phyloP scores from a whole-genome alignment of 169 alveolate genomes.

The Plasmodium fragile region DNA sequence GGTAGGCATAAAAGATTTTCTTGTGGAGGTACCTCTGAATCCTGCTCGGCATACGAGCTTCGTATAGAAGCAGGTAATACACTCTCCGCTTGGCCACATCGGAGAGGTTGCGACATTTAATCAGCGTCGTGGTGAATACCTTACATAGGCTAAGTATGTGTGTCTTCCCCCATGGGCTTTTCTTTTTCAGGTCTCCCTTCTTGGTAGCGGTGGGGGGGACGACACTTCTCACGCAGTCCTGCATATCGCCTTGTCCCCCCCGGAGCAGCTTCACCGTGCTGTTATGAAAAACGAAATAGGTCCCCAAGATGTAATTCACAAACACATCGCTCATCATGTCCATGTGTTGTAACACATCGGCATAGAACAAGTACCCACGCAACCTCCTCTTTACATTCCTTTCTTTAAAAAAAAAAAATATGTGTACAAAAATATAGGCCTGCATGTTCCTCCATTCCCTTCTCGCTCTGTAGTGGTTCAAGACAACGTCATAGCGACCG shows the following conservation, averaged over 20 bases:
- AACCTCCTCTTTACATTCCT: conserved; percentile 14
- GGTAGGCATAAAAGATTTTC: background rate
- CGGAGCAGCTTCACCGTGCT: background rate
- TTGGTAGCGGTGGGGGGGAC: background rate
- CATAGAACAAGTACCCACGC: conserved; percentile 51
- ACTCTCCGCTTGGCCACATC: background rate
- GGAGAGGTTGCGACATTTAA: background rate
- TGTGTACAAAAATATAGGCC: conserved; percentile 35
- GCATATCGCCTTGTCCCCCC: background rate
- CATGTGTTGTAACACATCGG: background rate
- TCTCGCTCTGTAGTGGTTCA: conserved; percentile 1
- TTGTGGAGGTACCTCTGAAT: conserved; percentile 20
- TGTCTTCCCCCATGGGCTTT: background rate
- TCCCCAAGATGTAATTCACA: conserved; percentile 12
- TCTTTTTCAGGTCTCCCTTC: background rate
- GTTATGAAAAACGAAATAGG: conserved; percentile 12
- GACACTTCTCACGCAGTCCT: too few species aligned
- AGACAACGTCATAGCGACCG: background rate
- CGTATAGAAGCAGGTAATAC: conserved; percentile 20
- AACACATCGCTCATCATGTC: background rate
- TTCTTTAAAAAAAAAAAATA: conserved; percentile 34
- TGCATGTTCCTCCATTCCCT: background rate
- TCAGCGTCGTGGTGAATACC: background rate
- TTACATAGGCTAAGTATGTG: background rate
- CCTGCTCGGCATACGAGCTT: background rate